Evolutionary conservation across 768 basidiomycete species (phyloP), one percentile per base, ranked within the genome.

Genomic region (Phanerochaete carnosa): DNA sequence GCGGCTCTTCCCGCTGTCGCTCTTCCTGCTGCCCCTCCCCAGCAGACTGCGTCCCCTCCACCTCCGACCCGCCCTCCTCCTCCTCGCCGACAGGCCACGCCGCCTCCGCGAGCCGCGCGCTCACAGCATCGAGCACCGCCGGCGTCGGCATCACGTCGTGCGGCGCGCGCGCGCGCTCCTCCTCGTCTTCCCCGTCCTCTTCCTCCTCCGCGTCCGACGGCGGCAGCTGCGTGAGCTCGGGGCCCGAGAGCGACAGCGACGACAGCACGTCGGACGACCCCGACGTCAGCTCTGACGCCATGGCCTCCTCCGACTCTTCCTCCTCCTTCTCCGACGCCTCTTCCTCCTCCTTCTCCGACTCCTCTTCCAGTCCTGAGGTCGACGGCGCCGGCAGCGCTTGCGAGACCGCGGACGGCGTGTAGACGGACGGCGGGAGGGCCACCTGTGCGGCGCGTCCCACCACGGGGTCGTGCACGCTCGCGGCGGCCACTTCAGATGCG

Each of bases 191-290:
- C 11, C 26, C 7, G 47, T 13, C 9, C 11, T 15, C 11, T 15
- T 25, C 8, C 8, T 35, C 47, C 8, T 49, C 47, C 12, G 22
- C 23, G 22, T 25, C 22, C 22, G 47, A 29, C 22, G 13, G 5
- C 3, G 53, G 53, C 33, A 55, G 35, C 53, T 55, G 53, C 32
- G 37, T 32, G 33, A 55, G 53, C 33, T 55, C 53, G 35, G 53
- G 53, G 13, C 53, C 53, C 13, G 53, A 55, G 53, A 55, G 53
- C 33, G 32, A 43, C 33, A 55, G 53, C n/a, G 32, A 43, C 53
- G 53, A 55, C n/a, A 55, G 53, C 33, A 12, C 19, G 53, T 55
- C 53, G n/a, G 53, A 35, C 5, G 49, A 25, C 25, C 9, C 49
- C 19, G 45, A 46, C 25, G 49, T 22, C 25, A 25, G 49, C 7